These are phyloP conservation scores for Helicostylum pulchrum DNA, from an alignment of 192 early-diverging fungal species.

Conservation along the genomic window DNA sequence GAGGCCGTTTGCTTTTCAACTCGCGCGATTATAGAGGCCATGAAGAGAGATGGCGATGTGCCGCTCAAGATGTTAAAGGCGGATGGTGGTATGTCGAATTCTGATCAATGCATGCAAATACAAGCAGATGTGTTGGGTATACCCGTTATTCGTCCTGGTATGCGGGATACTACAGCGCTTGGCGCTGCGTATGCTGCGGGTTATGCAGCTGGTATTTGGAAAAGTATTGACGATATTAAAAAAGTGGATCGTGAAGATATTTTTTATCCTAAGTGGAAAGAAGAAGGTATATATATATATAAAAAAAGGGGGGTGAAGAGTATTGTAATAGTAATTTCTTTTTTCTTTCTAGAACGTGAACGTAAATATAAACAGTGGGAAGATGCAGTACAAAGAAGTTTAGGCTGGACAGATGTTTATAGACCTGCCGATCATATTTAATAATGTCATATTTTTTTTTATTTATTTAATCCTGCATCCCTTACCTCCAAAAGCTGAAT, in stretches of 20 bases:
- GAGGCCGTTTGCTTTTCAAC: constrained; percentile 92
- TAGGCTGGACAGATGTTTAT: constrained; percentile 28
- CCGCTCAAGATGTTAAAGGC: constrained; percentile 75
- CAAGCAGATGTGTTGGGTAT: constrained; percentile 87
- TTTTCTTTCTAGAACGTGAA: constrained; percentile 15
- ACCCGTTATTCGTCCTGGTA: constrained; percentile 76
- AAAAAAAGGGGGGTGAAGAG: background rate
- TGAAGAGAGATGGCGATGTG: constrained; percentile 71
- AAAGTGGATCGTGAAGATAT: constrained; percentile 19
- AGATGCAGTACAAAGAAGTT: constrained; percentile 28
- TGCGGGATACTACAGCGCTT: constrained; percentile 91
- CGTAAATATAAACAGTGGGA: constrained; percentile 27
- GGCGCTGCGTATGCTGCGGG: constrained; percentile 80
- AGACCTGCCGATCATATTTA: constrained; percentile 1
- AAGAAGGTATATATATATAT: constrained; percentile 12
- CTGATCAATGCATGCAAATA: constrained; percentile 88
- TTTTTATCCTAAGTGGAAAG: constrained; percentile 20
- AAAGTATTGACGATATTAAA: constrained; percentile 14
- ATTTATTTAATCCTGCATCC: no score
- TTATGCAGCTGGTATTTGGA: constrained; percentile 27
- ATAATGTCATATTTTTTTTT: background rate
- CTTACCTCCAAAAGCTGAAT: no score
- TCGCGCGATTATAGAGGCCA: constrained; percentile 85
- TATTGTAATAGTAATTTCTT: background rate
- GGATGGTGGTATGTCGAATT: constrained; percentile 92